Conservation (phyloP, 768 basidiomycete genomes). For the Termitomyces sp. region DNA sequence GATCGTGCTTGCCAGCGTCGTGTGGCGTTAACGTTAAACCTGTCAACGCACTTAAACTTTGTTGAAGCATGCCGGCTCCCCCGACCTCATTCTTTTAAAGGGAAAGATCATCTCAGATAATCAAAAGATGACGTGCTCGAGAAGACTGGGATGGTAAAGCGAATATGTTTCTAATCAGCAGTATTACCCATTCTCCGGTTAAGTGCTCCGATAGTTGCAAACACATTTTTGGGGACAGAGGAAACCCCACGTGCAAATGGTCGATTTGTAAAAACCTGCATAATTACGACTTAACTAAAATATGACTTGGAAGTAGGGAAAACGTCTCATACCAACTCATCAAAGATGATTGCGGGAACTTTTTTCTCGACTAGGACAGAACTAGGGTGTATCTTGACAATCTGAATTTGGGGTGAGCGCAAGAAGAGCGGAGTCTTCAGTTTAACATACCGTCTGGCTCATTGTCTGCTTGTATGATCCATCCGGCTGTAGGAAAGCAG, state of each 20-base stretch:
- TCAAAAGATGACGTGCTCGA: neutral
- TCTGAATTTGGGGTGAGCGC: slow-evolving; percentile 23
- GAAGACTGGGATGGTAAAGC: neutral
- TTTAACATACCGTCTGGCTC: slow-evolving; percentile 53
- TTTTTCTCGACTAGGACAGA: slow-evolving; percentile 80
- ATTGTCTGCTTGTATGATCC: slow-evolving; percentile 82
- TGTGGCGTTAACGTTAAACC: neutral
- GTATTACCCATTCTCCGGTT: slow-evolving; percentile 19
- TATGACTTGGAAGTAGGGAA: neutral
- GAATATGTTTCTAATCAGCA: neutral
- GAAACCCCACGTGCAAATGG: slow-evolving; percentile 94
- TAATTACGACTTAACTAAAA: neutral
- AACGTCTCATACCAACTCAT: slow-evolving; percentile 70
- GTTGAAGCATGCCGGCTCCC: neutral
- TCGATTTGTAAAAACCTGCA: slow-evolving; percentile 70
- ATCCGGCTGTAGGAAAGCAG: slow-evolving; percentile 80
- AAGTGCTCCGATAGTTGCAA: slow-evolving; percentile 27
- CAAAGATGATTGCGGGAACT: slow-evolving; percentile 82
- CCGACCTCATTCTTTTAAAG: neutral
- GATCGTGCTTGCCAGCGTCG: neutral
- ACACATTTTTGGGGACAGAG: slow-evolving; percentile 55
- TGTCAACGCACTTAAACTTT: neutral
- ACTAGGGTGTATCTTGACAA: slow-evolving; percentile 87
- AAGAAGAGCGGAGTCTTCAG: neutral
- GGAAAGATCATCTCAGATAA: too few relatives aligned